Base-by-base conservation (phyloP, 139 green algal species). In the Yamagishiella unicocca region DNA sequence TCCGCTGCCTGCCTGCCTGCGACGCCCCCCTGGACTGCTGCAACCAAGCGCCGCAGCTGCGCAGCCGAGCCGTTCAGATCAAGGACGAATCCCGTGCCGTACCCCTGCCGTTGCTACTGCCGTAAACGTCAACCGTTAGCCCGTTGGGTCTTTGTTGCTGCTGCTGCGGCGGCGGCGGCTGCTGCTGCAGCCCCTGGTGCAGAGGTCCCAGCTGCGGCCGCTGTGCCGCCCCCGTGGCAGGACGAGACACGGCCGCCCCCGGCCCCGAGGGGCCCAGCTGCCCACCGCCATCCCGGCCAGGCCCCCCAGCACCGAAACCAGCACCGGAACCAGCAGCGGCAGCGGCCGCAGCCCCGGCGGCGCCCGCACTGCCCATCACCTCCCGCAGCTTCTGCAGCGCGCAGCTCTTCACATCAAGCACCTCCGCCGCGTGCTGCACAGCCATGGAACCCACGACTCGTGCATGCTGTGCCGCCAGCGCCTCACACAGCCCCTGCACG, bases 401-500 rank as follows among this genome's bases (percentile, higher is more conserved):
- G 70, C 70, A 58, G 14, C 50, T 17, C 50, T 58, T 12, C 12
- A 58, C 50, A 12, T 58, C 50, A 12, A 17, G 14, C 62, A 42
- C n/a, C n/a, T 6, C 8, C 8, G n/a, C 62, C 62, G n/a, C 62
- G 4, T 71, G 29, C 29, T 9, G 4, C 19, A 53, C 38, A 19
- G 37, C 9, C 80, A 86, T n/a, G 62, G 42, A n/a, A 21, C n/a
- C 66, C 29, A 86, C 31, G 5, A 24, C 43, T 1, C 24, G 21
- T 8, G 22, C 64, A 64, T 86, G 80, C 31, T 77, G 24, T n/a
- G 43, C 80, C n/a, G 61, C 80, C 17, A 86, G n/a, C n/a, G 62
- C 42, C 61, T 86, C 62, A 33, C 80, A 86, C 62, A 86, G 46
- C 17, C 22, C 43, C 64, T 53, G 62, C 33, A 86, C 80, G 1